These are phyloP conservation scores for Monosporozyma solicola DNA, from an alignment of 805 yeast genomes.

Conservation along the genomic window DNA sequence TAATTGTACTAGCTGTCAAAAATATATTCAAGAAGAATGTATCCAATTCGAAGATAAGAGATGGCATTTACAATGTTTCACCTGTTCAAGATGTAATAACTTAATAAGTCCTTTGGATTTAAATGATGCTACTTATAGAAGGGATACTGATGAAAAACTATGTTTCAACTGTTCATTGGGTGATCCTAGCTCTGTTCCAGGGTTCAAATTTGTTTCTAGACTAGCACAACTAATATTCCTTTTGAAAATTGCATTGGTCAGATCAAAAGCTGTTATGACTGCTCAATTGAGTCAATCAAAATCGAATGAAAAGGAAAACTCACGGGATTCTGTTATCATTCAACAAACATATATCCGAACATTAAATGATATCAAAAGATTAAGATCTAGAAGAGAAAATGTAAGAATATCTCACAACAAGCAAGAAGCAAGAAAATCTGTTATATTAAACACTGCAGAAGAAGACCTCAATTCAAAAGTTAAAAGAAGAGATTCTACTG, in stretches of 20 bases:
- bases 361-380: slow-evolving; percentile 63
- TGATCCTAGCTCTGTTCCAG: slow-evolving; percentile 41
- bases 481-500: slow-evolving; percentile 12
- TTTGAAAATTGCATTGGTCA: slow-evolving; percentile 71
- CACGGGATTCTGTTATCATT: slow-evolving; percentile 18
- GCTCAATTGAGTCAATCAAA: slow-evolving; percentile 19
- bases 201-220: slow-evolving; percentile 56
- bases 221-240: slow-evolving; percentile 68
- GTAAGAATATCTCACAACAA: slow-evolving; percentile 41
- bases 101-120: slow-evolving; percentile 32
- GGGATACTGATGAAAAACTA: slow-evolving; percentile 27
- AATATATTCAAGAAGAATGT: slow-evolving; percentile 82
- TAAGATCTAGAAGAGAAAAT: slow-evolving; percentile 64
- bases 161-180: slow-evolving; percentile 57
- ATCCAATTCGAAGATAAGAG: slow-evolving; percentile 48
- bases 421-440: slow-evolving; percentile 56
- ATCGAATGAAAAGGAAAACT: slow-evolving; percentile 3
- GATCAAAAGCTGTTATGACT: slow-evolving; percentile 58
- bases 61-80: slow-evolving; percentile 77
- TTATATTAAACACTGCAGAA: slow-evolving; percentile 46
- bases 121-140: slow-evolving; percentile 37
- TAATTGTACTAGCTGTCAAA: slow-evolving; percentile 59
- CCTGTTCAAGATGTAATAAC: slow-evolving; percentile 52
- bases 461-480: slow-evolving; percentile 11
- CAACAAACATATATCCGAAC: slow-evolving; percentile 58